Conservation (phyloP, 768 basidiomycete species). For the Suillus occidentalis region DNA sequence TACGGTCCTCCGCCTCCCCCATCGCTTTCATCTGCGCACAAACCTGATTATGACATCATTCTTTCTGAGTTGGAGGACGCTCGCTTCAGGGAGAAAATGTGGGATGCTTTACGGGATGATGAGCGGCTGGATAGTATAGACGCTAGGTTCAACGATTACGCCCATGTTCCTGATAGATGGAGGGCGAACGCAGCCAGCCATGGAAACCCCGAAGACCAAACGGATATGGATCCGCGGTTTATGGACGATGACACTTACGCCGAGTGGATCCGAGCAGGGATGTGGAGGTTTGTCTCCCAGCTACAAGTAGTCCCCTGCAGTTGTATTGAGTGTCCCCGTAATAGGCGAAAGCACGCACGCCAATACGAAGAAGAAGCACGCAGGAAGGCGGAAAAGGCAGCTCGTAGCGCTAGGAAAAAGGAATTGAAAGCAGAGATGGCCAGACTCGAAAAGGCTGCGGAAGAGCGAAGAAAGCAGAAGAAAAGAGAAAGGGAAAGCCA, state of each 20-base stretch:
- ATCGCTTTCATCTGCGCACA: conserved; percentile 26
- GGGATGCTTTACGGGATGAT: conserved; percentile 71
- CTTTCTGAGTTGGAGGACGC: conserved; percentile 60
- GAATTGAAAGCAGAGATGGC: conserved; percentile 53
- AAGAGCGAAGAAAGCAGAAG: conserved; percentile 50
- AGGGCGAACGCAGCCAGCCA: conserved; percentile 25
- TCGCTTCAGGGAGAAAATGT: conserved; percentile 71
- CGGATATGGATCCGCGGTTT: conserved; percentile 39
- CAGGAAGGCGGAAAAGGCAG: conserved; percentile 51
- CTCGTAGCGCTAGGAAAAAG: conserved; percentile 54
- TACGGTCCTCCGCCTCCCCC: conserved; percentile 31
- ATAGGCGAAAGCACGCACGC: conserved; percentile 65
- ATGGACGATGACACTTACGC: conserved; percentile 90
- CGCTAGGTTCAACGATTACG: conserved; percentile 63
- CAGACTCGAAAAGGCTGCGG: conserved; percentile 49
- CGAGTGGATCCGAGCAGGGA: conserved; percentile 82
- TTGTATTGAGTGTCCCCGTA: conserved; percentile 7
- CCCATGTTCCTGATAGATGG: conserved; percentile 77
- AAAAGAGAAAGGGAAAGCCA: conserved; percentile 48
- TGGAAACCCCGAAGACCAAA: conserved; percentile 37
- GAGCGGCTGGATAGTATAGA: conserved; percentile 64
- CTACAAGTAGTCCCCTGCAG: conserved; percentile 7
- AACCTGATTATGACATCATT: conserved; percentile 48
- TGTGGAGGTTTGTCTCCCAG: conserved; percentile 66
- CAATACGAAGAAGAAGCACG: conserved; percentile 64